Conservation (phyloP, 139 green algal genomes). For the Coelastrella sp. region DNA sequence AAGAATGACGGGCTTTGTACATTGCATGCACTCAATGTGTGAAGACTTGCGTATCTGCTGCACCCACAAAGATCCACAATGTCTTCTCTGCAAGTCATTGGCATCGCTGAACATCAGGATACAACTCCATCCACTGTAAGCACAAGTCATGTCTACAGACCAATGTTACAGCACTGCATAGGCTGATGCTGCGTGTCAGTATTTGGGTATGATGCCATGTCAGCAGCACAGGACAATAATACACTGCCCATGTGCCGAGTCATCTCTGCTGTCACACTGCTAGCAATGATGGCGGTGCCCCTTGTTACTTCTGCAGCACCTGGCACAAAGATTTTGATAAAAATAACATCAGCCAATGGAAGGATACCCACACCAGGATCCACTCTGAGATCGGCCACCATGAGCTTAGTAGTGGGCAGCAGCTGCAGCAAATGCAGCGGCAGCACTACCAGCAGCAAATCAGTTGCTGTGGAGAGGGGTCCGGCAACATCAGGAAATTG, state of each 20-base stretch:
- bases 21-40: too few species aligned
- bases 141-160: too few species aligned
- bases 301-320: not conserved
- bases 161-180: too few species aligned
- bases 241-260: not conserved
- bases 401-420: not conserved
- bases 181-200: too few species aligned
- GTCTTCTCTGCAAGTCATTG: too few species aligned
- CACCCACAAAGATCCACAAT: too few species aligned
- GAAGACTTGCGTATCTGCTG: too few species aligned
- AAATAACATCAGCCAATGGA: conserved; percentile 26
- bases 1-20: not conserved
- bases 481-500: not conserved
- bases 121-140: too few species aligned
- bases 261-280: not conserved
- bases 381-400: not conserved
- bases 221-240: too few species aligned
- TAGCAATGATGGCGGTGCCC: not conserved
- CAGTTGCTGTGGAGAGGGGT: not conserved
- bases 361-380: conserved; percentile 9
- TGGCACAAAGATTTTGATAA: conserved; percentile 9
- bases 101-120: too few species aligned
- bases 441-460: not conserved
- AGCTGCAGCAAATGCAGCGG: not conserved
- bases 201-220: too few species aligned